Evolutionary conservation across 2,329 filamentous ascomycete species (phyloP).

Genomic region (Fusarium pininemorale): DNA sequence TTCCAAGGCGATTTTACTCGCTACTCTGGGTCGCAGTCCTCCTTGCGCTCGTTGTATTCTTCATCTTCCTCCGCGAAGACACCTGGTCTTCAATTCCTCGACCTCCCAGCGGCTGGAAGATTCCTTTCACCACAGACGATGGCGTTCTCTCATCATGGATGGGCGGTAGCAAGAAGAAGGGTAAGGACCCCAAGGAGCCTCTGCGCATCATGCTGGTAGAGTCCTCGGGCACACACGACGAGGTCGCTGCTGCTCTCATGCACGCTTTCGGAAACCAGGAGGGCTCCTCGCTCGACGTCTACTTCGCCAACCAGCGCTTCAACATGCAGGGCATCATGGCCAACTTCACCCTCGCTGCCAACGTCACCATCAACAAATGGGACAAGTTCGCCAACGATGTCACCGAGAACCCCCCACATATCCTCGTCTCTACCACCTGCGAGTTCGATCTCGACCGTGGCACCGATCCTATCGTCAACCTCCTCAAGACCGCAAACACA

Average conservation of each 20-base stretch:
- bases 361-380: conserved; percentile 23
- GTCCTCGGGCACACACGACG: conserved; percentile 42
- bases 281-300: conserved; percentile 33
- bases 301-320: conserved; percentile 40
- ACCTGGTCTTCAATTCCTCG: conserved; percentile 35
- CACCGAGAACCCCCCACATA: conserved; percentile 27
- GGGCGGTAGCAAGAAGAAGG: conserved; percentile 10
- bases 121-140: conserved; percentile 40
- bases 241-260: conserved; percentile 41
- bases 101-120: conserved; percentile 33
- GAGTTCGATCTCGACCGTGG: conserved; percentile 38
- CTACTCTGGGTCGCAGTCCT: conserved; percentile 33
- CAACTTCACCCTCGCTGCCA: conserved; percentile 38
- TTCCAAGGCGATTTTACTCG: conserved; percentile 35
- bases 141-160: conserved; percentile 36
- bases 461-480: conserved; percentile 24
- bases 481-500: conserved; percentile 34
- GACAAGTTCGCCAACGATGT: conserved; percentile 27
- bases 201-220: conserved; percentile 41
- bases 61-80: conserved; percentile 31
- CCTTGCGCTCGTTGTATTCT: conserved; percentile 29
- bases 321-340: conserved; percentile 40
- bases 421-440: conserved; percentile 45
- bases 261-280: conserved; percentile 39
- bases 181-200: conserved; percentile 21